Evolutionary conservation across 345 rosid species (phyloP).

Genomic region (Sonneratia caseolaris): DNA sequence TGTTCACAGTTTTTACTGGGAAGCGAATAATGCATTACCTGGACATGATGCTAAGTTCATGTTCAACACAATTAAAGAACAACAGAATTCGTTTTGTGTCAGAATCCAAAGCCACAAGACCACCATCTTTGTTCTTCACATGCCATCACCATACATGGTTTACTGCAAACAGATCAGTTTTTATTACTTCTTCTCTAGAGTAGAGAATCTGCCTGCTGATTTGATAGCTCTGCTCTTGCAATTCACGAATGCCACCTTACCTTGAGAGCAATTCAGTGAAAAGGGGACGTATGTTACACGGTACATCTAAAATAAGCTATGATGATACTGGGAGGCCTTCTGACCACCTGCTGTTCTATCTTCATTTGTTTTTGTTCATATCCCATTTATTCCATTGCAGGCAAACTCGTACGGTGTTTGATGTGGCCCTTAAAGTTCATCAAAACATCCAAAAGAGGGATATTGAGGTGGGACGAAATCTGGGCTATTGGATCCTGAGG

Average conservation of each 20-base stretch:
- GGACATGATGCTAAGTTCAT: too few species aligned
- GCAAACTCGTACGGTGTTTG: constrained; percentile 52
- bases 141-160: too few species aligned
- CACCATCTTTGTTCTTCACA: too few species aligned
- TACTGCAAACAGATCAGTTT: too few species aligned
- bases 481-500: constrained; percentile 81
- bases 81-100: too few species aligned
- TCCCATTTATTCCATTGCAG: constrained; percentile 19
- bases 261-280: too few species aligned
- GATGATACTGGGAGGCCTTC: background rate
- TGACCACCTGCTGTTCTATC: background rate
- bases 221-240: background rate
- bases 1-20: background rate
- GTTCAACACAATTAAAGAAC: too few species aligned
- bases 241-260: too few species aligned
- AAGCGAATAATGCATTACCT: too few species aligned
- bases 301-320: background rate
- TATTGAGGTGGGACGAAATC: constrained; percentile 71
- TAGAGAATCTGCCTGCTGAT: background rate
- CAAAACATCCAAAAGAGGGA: constrained; percentile 71
- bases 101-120: too few species aligned
- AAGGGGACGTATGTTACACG: background rate
- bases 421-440: constrained; percentile 58
- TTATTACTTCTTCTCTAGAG: too few species aligned
- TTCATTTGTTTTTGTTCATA: background rate